Evolutionary conservation across 2,329 filamentous ascomycete species (phyloP).

Genomic region (Ophiostoma piceae): DNA sequence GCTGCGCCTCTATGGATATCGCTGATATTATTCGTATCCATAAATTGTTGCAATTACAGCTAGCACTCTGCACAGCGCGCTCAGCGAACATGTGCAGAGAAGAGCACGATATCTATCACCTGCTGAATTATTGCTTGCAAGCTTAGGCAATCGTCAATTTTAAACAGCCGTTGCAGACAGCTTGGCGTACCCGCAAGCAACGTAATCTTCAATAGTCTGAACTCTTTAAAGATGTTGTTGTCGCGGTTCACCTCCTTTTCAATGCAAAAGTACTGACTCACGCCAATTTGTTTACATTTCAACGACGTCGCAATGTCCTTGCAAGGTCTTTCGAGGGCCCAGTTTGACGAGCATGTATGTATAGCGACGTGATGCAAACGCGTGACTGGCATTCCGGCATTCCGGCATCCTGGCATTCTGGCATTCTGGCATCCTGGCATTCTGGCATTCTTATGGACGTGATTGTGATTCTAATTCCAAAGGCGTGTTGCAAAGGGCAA

Average conservation of each 20-base stretch:
- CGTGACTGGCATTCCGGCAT: no score
- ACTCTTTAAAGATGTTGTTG: neutral
- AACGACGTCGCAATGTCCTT: neutral
- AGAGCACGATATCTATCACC: no score
- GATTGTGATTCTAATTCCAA: no score
- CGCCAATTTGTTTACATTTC: neutral
- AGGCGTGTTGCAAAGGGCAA: no score
- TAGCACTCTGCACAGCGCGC: neutral
- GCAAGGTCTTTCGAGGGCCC: neutral
- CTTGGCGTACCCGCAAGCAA: neutral
- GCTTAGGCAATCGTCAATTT: no score
- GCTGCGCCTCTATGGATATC: constrained; percentile 3
- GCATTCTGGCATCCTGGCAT: no score
- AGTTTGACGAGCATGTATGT: no score
- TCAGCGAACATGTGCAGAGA: no score
- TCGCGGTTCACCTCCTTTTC: neutral
- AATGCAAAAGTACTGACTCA: neutral
- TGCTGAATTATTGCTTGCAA: no score
- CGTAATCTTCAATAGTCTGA: neutral
- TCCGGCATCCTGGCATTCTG: no score
- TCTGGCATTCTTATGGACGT: no score
- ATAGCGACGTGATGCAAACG: no score
- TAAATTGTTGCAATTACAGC: neutral
- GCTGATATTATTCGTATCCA: neutral
- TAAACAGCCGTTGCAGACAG: neutral